Evolutionary conservation across 2,329 filamentous ascomycete genomes (phyloP).

Genomic region (Diaporthe vaccinii): DNA sequence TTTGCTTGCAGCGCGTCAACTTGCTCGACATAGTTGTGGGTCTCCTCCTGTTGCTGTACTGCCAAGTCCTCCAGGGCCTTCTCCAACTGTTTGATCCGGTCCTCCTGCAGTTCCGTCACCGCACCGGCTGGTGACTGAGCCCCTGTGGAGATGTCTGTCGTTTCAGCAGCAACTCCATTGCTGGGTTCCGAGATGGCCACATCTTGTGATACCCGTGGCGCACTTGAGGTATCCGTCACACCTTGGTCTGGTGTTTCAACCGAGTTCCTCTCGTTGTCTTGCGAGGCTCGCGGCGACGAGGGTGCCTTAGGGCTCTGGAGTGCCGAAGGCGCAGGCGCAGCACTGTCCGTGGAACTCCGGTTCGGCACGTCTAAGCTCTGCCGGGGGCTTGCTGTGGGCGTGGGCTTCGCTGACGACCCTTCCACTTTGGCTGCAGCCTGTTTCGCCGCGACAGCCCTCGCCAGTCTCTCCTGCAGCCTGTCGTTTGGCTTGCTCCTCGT

Average conservation of each 20-base stretch:
- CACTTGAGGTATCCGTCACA: slow-evolving; percentile 14
- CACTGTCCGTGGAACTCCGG: slow-evolving; percentile 50
- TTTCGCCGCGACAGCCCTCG: slow-evolving; percentile 86
- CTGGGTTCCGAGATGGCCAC: slow-evolving; percentile 18
- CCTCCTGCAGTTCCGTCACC: slow-evolving; percentile 54
- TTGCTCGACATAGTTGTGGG: slow-evolving; percentile 85
- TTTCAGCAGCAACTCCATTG: slow-evolving; percentile 7
- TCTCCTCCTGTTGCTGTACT: slow-evolving; percentile 81
- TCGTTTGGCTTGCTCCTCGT: slow-evolving; percentile 75
- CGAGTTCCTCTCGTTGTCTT: slow-evolving; percentile 43
- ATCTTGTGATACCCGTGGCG: slow-evolving; percentile 22
- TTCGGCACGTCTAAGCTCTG: slow-evolving; percentile 55
- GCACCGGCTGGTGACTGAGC: slow-evolving; percentile 26
- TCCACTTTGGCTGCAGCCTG: slow-evolving; percentile 59
- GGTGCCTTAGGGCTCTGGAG: slow-evolving; percentile 26
- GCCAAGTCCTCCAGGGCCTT: slow-evolving; percentile 53
- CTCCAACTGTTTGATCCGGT: slow-evolving; percentile 54
- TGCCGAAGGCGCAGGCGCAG: slow-evolving; percentile 18
- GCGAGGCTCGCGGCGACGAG: slow-evolving; percentile 45
- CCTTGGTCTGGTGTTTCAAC: slow-evolving; percentile 23
- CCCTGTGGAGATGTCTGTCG: slow-evolving; percentile 10
- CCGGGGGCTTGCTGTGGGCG: slow-evolving; percentile 56
- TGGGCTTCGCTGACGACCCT: slow-evolving; percentile 59
- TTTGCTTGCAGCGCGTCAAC: slow-evolving; percentile 95
- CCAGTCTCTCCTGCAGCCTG: slow-evolving; percentile 88